phyloP scores from a whole-genome alignment of 2,329 filamentous ascomycete species.

The Phialophora tarda region DNA sequence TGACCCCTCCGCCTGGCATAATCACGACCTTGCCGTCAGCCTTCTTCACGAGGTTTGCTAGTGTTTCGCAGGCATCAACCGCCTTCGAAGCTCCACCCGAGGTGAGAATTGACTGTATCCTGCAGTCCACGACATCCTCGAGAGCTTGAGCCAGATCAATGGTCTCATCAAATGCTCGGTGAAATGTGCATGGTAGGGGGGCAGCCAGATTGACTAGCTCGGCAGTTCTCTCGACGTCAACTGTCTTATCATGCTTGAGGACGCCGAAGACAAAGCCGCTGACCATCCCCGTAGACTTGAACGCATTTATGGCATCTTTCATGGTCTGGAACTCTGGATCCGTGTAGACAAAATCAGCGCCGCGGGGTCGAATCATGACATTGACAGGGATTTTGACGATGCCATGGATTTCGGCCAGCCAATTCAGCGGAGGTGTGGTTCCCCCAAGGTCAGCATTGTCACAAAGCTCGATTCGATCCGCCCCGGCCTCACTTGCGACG shows the following conservation, averaged over 20 bases:
- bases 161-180: constrained; percentile 57
- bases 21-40: constrained; percentile 46
- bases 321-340: constrained; percentile 52
- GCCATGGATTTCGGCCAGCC: constrained; percentile 38
- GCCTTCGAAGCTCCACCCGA: constrained; percentile 52
- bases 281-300: constrained; percentile 44
- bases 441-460: constrained; percentile 50
- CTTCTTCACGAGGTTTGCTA: constrained; percentile 41
- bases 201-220: constrained; percentile 51
- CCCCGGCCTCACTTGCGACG: constrained; percentile 50
- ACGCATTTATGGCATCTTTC: constrained; percentile 47
- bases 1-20: constrained; percentile 59
- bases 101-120: constrained; percentile 57
- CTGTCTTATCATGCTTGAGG: constrained; percentile 41
- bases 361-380: constrained; percentile 61
- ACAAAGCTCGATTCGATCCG: constrained; percentile 60
- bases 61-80: constrained; percentile 44
- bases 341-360: constrained; percentile 54
- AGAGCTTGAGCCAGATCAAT: constrained; percentile 42
- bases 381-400: constrained; percentile 51
- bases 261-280: constrained; percentile 62
- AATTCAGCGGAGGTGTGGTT: constrained; percentile 47
- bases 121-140: constrained; percentile 49
- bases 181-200: constrained; percentile 59
- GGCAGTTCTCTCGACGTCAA: constrained; percentile 52